phyloP scores from a whole-genome alignment of 2,329 filamentous ascomycete species.

The Monosporascus sp. region DNA sequence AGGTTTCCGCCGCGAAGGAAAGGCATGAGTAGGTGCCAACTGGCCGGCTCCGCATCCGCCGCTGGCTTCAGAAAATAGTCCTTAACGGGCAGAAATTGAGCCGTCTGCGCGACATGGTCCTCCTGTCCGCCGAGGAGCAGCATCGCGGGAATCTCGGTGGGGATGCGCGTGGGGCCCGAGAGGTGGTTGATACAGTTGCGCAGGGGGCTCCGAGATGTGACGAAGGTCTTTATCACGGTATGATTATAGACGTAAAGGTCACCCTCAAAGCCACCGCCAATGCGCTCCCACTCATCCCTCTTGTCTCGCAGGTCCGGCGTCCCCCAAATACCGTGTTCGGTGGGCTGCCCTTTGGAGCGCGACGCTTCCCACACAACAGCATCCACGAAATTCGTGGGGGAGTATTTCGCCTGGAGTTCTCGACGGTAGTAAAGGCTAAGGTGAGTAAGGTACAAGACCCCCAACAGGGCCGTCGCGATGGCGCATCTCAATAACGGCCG shows the following conservation, averaged over 20 bases:
- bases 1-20: slow-evolving; percentile 21
- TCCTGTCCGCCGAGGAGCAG: slow-evolving; percentile 22
- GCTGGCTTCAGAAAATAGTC: slow-evolving; percentile 25
- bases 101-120: slow-evolving; percentile 1
- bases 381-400: too few relatives aligned
- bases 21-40: slow-evolving; percentile 27
- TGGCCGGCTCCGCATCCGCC: slow-evolving; percentile 2
- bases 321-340: too few relatives aligned
- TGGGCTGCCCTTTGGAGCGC: too few relatives aligned
- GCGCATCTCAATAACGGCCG: too few relatives aligned
- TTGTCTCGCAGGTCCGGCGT: not conserved
- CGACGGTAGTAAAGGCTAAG: too few relatives aligned
- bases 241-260: slow-evolving; percentile 22
- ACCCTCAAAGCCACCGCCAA: slow-evolving; percentile 26
- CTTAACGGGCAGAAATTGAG: slow-evolving; percentile 20
- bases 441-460: too few relatives aligned
- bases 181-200: slow-evolving; percentile 23
- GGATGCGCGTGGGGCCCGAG: slow-evolving; percentile 10
- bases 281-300: slow-evolving; percentile 18
- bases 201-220: slow-evolving; percentile 19
- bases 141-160: slow-evolving; percentile 26
- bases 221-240: slow-evolving; percentile 26
- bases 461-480: too few relatives aligned
- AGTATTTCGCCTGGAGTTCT: too few relatives aligned
- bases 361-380: too few relatives aligned